Percentiles rank a stretch among this genome's conserved stretches.
Evolutionary conservation across 176 grass and related monocot genomes (phyloP).

Genomic region (Eleusine coracana): DNA sequence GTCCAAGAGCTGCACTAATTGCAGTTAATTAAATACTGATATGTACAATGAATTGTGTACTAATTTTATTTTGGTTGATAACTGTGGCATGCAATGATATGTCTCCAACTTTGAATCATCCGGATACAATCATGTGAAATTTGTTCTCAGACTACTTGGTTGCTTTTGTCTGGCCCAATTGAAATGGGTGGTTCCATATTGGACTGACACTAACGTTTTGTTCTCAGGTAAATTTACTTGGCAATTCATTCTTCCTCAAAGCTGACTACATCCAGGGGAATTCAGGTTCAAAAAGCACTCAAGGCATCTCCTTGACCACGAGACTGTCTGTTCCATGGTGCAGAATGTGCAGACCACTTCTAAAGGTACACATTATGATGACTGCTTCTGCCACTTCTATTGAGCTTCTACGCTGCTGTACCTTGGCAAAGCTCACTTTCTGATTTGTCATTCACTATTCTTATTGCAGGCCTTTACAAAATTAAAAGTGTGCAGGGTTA

Average conservation of each 20-base stretch:
- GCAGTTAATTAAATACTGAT: not conserved
- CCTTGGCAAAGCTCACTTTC: not conserved
- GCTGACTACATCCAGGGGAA: not conserved
- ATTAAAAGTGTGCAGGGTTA: not conserved
- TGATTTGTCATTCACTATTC: not conserved
- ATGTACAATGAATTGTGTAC: not conserved
- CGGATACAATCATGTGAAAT: not conserved
- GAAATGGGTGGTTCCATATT: not conserved
- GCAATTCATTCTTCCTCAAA: not conserved
- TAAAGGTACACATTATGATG: conserved; percentile 26
- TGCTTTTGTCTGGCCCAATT: not conserved
- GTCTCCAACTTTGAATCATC: not conserved
- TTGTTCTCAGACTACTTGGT: not conserved
- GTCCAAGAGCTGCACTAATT: not conserved
- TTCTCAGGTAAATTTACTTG: not conserved
- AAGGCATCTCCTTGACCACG: not conserved
- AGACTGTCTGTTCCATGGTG: conserved; percentile 1
- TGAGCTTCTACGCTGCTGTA: conserved; percentile 14
- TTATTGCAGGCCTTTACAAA: not conserved
- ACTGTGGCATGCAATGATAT: not conserved
- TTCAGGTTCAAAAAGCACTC: conserved; percentile 13
- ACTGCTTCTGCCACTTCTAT: conserved; percentile 15
- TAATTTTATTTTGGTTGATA: not conserved
- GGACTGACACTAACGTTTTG: not conserved
- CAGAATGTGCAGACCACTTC: not conserved